phyloP scores from a whole-genome alignment of 2,329 filamentous ascomycete species.

The Chalara sp. region DNA sequence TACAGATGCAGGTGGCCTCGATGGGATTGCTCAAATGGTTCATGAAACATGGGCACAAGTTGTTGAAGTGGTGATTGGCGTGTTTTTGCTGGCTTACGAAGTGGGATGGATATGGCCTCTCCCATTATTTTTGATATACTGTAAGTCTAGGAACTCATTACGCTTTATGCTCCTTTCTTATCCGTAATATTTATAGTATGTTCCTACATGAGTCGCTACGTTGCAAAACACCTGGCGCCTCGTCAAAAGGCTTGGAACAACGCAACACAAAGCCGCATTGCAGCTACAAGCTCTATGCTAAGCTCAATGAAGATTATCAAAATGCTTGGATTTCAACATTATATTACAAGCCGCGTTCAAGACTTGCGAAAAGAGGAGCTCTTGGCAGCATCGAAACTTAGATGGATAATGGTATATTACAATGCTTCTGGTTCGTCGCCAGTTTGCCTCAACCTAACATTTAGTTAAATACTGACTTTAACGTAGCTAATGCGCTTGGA shows the following conservation, averaged over 20 bases:
- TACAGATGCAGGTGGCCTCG: conserved; percentile 33
- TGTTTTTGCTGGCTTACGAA: conserved; percentile 30
- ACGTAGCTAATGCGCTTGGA: conserved; percentile 16
- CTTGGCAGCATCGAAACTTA: conserved; percentile 24
- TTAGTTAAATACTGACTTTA: background rate
- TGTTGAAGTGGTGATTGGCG: conserved; percentile 35
- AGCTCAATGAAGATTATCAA: conserved; percentile 34
- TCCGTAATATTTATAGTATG: conserved; percentile 27
- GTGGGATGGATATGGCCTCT: conserved; percentile 38
- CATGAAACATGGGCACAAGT: conserved; percentile 37
- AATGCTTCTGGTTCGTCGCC: conserved; percentile 31
- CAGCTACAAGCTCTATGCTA: conserved; percentile 29
- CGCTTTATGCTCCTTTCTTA: background rate
- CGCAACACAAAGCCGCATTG: conserved; percentile 34
- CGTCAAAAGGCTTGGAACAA: conserved; percentile 34
- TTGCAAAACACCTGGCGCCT: conserved; percentile 29
- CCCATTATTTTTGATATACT: conserved; percentile 33
- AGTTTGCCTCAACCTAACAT: conserved; percentile 5
- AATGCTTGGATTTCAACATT: conserved; percentile 24
- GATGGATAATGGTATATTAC: conserved; percentile 35
- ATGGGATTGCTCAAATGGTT: conserved; percentile 28
- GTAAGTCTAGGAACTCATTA: conserved; percentile 24
- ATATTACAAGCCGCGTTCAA: conserved; percentile 1
- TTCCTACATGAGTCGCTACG: conserved; percentile 34
- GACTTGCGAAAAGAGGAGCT: conserved; percentile 23